Conservation (phyloP, 192 early-diverging fungal species). For the Backusella psychrophila region DNA sequence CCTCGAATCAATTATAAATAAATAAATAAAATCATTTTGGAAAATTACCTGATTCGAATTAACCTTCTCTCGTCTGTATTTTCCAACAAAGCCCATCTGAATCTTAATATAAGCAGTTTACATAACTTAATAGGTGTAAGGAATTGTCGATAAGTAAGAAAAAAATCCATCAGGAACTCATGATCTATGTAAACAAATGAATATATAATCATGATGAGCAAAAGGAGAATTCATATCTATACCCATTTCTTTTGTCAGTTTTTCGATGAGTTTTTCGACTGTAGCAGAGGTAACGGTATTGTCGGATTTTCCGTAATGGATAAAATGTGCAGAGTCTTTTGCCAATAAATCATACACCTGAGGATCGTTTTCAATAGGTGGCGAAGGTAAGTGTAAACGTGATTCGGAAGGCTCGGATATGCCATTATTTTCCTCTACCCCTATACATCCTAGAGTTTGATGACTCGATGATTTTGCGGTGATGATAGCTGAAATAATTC, state of each 20-base stretch:
- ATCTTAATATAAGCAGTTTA: slow-evolving; percentile 51
- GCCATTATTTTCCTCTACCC: slow-evolving; percentile 10
- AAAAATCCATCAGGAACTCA: slow-evolving; percentile 53
- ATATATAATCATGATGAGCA: neutral
- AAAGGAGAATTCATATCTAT: neutral
- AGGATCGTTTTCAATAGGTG: slow-evolving; percentile 39
- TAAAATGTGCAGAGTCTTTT: slow-evolving; percentile 29
- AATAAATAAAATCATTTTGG: neutral
- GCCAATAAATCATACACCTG: slow-evolving; percentile 40
- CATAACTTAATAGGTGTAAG: slow-evolving; percentile 51
- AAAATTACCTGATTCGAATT: slow-evolving; percentile 46
- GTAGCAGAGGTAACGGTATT: slow-evolving; percentile 44
- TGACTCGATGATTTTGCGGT: slow-evolving; percentile 1
- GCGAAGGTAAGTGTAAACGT: slow-evolving; percentile 19
- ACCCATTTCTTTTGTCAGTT: slow-evolving; percentile 52
- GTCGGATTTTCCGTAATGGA: slow-evolving; percentile 35
- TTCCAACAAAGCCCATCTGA: slow-evolving; percentile 48
- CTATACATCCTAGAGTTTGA: slow-evolving; percentile 12
- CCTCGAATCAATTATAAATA: neutral
- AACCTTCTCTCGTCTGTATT: slow-evolving; percentile 40
- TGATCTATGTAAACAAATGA: slow-evolving; percentile 35
- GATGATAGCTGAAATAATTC: slow-evolving; percentile 25
- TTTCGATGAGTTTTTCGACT: slow-evolving; percentile 53
- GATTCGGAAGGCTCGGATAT: neutral
- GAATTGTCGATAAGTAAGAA: slow-evolving; percentile 54